Percentiles rank a stretch among this genome's conserved stretches.
phyloP scores from a whole-genome alignment of 2,329 filamentous ascomycete species.

The Apiospora rasikravindrae region DNA sequence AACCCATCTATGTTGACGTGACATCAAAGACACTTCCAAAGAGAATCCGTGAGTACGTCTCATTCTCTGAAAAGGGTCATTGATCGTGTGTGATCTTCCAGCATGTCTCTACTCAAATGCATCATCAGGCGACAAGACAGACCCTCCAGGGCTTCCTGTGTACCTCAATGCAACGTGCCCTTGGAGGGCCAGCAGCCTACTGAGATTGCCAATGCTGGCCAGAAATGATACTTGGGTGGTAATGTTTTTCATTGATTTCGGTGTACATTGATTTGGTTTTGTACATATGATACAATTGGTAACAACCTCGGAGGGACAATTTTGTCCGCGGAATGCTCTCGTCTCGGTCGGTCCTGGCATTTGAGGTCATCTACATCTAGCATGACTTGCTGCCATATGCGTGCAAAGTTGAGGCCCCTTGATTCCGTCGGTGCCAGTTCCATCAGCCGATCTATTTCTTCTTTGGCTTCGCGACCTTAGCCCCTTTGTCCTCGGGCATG shows the following conservation, averaged over 20 bases:
- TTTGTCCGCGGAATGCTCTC: not conserved
- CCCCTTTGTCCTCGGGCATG: not conserved
- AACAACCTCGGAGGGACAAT: not conserved
- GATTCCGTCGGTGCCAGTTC: not conserved
- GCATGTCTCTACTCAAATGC: too few species aligned
- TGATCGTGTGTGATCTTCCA: too few species aligned
- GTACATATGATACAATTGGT: slow-evolving; percentile 19
- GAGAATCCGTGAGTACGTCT: too few species aligned
- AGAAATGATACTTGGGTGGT: not conserved
- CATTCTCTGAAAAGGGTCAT: too few species aligned
- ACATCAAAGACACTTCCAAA: too few species aligned
- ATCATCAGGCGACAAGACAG: too few species aligned
- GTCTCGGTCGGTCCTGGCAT: not conserved
- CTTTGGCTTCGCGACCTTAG: not conserved
- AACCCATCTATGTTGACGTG: too few species aligned
- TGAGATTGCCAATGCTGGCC: not conserved
- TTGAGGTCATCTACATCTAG: not conserved
- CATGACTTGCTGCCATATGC: too few species aligned
- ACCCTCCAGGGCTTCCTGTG: too few species aligned
- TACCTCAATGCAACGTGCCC: too few species aligned
- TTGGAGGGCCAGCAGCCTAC: not conserved
- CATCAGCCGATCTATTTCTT: slow-evolving; percentile 8
- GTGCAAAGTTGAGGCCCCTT: not conserved
- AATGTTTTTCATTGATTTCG: not conserved
- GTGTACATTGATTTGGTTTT: slow-evolving; percentile 14